A percentile compares a stretch with the other conserved stretches of the same genome.
phyloP scores from a whole-genome alignment of 371 early-diverging fungal species.

The Rhizopus delemar region DNA sequence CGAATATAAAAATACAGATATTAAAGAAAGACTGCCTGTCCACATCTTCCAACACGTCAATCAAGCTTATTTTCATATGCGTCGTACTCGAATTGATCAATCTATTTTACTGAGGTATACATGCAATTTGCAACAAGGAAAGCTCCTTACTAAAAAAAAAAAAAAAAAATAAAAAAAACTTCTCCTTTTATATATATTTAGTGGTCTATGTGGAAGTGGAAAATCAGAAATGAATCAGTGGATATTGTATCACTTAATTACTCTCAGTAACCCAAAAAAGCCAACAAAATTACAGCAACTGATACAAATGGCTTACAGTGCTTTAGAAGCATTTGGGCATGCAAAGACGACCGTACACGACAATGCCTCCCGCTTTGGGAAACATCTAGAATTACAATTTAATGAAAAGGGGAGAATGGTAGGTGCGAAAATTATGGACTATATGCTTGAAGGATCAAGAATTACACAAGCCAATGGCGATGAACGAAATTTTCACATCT shows the following conservation, averaged over 20 bases:
- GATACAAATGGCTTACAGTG: conserved; percentile 41
- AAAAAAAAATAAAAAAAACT: not conserved
- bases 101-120: conserved; percentile 39
- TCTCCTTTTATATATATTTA: conserved; percentile 30
- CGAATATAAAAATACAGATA: conserved; percentile 44
- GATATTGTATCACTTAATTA: conserved; percentile 65
- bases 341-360: conserved; percentile 69
- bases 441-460: conserved; percentile 85
- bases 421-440: conserved; percentile 85
- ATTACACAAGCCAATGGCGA: conserved; percentile 51
- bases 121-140: not conserved
- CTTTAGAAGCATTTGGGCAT: conserved; percentile 83
- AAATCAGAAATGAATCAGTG: conserved; percentile 73
- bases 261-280: conserved; percentile 71
- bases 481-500: conserved; percentile 90
- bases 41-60: conserved; percentile 47
- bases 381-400: conserved; percentile 91
- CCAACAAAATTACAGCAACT: conserved; percentile 70
- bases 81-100: conserved; percentile 47
- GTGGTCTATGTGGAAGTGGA: conserved; percentile 84
- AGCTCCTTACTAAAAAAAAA: not conserved
- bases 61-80: conserved; percentile 47
- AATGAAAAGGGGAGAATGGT: conserved; percentile 80
- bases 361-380: conserved; percentile 89
- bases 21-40: conserved; percentile 26